A percentile compares a stretch with the other conserved stretches of the same genome.
These are phyloP conservation scores for Porodaedalea pini DNA, from an alignment of 1,284 basidiomycete species.

Conservation along the genomic window DNA sequence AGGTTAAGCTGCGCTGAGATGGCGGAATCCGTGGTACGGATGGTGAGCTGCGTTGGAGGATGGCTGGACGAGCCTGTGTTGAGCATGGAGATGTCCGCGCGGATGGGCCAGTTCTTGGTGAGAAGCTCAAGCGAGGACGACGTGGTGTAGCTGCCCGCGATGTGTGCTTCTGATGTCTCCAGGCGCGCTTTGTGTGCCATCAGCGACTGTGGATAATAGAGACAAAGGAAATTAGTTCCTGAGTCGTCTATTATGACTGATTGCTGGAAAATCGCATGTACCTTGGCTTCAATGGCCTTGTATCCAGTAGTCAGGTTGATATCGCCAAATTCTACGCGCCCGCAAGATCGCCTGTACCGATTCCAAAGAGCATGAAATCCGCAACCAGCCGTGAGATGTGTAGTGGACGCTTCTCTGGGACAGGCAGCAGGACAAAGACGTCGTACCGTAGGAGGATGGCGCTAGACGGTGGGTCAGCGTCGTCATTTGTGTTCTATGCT, in stretches of 20 bases:
- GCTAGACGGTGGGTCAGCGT: slow-evolving; percentile 17
- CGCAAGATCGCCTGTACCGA: slow-evolving; percentile 29
- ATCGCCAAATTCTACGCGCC: slow-evolving; percentile 30
- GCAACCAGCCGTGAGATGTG: slow-evolving; percentile 39
- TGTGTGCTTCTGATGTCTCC: slow-evolving; percentile 18
- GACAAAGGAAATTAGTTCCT: too few relatives aligned
- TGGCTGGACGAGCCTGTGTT: not conserved
- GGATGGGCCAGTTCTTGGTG: slow-evolving; percentile 20
- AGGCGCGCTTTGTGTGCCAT: slow-evolving; percentile 4
- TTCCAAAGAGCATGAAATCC: slow-evolving; percentile 34
- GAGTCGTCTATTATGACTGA: too few relatives aligned
- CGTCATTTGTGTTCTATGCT: slow-evolving; percentile 13
- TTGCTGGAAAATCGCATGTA: slow-evolving; percentile 21
- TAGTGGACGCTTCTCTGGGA: slow-evolving; percentile 22
- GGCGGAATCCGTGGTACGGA: slow-evolving; percentile 17
- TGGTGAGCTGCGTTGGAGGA: not conserved
- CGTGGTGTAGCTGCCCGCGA: slow-evolving; percentile 20
- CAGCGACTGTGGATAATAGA: slow-evolving; percentile 14
- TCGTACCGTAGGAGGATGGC: slow-evolving; percentile 31
- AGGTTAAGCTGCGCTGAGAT: not conserved
- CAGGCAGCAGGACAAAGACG: slow-evolving; percentile 36
- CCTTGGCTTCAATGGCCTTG: slow-evolving; percentile 30
- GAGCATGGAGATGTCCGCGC: slow-evolving; percentile 15
- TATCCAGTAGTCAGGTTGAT: slow-evolving; percentile 33
- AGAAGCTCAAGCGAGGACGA: slow-evolving; percentile 13